Conservation (phyloP, 2,329 filamentous ascomycete species). For the Hymenoscyphus repandus region DNA sequence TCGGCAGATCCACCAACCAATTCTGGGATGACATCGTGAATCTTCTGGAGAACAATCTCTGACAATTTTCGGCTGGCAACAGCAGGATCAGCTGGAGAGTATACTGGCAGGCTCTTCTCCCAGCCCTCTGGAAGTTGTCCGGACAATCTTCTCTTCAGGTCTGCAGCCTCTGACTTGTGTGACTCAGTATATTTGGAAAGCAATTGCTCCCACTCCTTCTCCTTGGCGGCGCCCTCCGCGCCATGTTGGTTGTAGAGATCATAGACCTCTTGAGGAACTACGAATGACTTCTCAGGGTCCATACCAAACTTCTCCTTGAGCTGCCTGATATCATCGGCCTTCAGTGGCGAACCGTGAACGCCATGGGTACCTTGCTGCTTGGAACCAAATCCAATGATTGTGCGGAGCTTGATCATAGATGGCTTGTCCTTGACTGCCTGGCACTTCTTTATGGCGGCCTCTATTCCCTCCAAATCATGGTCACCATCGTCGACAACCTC, state of each 20-base stretch:
- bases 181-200: constrained; percentile 79
- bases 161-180: constrained; percentile 72
- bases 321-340: constrained; percentile 87
- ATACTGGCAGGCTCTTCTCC: constrained; percentile 89
- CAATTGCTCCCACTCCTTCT: constrained; percentile 93
- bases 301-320: constrained; percentile 96
- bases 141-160: constrained; percentile 74
- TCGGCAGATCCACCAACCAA: constrained; percentile 94
- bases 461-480: constrained; percentile 79
- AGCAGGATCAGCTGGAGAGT: constrained; percentile 79
- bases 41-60: constrained; percentile 84
- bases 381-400: constrained; percentile 95
- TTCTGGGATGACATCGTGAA: constrained; percentile 79
- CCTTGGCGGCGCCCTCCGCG: constrained; percentile 77
- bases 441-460: constrained; percentile 79
- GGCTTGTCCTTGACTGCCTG: constrained; percentile 94
- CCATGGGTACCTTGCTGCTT: constrained; percentile 87
- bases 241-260: constrained; percentile 83
- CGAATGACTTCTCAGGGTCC: constrained; percentile 89
- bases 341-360: constrained; percentile 94
- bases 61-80: constrained; percentile 94
- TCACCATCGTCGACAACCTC: constrained; percentile 82
- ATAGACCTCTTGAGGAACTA: constrained; percentile 91
- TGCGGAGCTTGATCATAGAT: constrained; percentile 91
- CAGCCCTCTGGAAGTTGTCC: constrained; percentile 90